Conservation (phyloP, 2,329 filamentous ascomycete species). For the Verticillium longisporum region DNA sequence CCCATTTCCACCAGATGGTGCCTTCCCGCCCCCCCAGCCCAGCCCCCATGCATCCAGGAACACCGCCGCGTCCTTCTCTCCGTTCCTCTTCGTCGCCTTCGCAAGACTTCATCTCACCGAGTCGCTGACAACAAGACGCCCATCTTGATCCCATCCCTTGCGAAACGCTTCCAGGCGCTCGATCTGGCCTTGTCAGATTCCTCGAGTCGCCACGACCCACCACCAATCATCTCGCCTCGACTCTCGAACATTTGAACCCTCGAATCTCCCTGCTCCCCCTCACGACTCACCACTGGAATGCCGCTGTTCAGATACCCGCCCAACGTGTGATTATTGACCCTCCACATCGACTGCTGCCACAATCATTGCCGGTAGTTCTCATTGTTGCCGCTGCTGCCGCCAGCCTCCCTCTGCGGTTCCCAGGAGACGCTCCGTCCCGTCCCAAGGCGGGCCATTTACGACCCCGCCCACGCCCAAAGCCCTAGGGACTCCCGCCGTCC, state of each 20-base stretch:
- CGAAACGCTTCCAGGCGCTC: neutral
- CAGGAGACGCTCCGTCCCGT: constrained; percentile 1
- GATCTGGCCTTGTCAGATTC: neutral
- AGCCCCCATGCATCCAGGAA: neutral
- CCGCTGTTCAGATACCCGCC: neutral
- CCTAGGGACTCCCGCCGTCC: neutral
- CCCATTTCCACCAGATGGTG: neutral
- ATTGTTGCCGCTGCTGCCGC: neutral
- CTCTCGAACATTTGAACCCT: neutral
- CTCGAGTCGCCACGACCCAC: neutral
- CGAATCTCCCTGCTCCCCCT: neutral
- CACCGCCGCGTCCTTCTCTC: neutral
- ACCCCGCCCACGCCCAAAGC: neutral
- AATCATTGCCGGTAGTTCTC: neutral
- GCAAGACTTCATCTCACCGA: neutral
- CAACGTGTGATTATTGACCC: neutral
- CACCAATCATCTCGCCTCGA: neutral
- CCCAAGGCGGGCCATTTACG: neutral
- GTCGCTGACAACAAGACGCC: neutral
- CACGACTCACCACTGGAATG: neutral
- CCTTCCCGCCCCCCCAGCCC: neutral
- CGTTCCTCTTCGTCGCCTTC: neutral
- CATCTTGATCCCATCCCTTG: neutral
- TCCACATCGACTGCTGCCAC: neutral
- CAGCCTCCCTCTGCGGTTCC: neutral